These are phyloP conservation scores for Infundibulicybe gibba DNA, from an alignment of 768 basidiomycete species.

Conservation along the genomic window DNA sequence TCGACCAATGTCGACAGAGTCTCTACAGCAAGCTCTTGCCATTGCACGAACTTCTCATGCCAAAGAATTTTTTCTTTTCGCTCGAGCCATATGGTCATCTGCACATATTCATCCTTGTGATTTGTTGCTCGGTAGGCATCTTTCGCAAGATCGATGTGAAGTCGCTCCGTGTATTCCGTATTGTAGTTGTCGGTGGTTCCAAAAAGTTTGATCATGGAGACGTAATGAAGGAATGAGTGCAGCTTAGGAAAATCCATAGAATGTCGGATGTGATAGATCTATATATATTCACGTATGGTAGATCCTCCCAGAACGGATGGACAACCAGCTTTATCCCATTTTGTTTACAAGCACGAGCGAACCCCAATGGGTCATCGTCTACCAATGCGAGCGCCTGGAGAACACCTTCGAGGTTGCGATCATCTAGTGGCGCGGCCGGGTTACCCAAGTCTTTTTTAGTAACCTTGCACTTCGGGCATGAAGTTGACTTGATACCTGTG, in stretches of 20 bases:
- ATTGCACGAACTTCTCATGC: constrained; percentile 18
- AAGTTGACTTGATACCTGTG: constrained; percentile 16
- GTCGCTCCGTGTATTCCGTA: constrained; percentile 8
- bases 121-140: not conserved
- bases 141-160: constrained; percentile 2
- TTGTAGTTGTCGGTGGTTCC: constrained; percentile 14
- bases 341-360: constrained; percentile 10
- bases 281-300: constrained; percentile 31
- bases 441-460: constrained; percentile 14
- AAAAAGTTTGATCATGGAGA: constrained; percentile 1
- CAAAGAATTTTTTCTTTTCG: constrained; percentile 24
- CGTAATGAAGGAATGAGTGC: constrained; percentile 1
- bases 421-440: not conserved
- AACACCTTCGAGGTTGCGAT: constrained; percentile 10
- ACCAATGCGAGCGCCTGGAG: constrained; percentile 22
- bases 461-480: constrained; percentile 23
- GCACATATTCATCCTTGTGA: constrained; percentile 13
- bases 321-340: constrained; percentile 20
- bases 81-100: constrained; percentile 30
- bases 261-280: constrained; percentile 29
- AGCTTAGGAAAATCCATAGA: constrained; percentile 11
- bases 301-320: constrained; percentile 27
- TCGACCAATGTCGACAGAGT: not conserved
- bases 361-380: constrained; percentile 9
- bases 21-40: constrained; percentile 10